These are phyloP conservation scores for Lycium ferocissimum DNA, from an alignment of 257 asterid genomes.

Conservation along the genomic window DNA sequence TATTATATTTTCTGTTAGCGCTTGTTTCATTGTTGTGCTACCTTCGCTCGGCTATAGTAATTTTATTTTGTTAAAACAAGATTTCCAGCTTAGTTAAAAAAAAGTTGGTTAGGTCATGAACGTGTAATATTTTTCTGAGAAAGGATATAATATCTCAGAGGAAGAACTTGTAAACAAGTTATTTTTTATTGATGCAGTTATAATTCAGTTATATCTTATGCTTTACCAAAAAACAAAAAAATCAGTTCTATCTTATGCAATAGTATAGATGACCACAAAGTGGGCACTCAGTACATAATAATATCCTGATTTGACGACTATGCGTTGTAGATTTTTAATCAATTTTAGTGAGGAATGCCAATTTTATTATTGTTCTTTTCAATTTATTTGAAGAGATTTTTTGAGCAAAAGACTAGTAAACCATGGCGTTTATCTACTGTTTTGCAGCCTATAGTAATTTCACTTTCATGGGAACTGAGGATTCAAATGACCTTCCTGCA, in stretches of 20 bases:
- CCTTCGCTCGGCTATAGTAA: background rate
- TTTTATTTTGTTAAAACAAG: background rate
- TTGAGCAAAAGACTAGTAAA: slow-evolving; percentile 2
- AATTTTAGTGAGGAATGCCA: background rate
- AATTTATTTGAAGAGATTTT: background rate
- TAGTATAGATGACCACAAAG: background rate
- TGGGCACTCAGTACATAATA: slow-evolving; percentile 1
- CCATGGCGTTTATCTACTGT: slow-evolving; percentile 25
- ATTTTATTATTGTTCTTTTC: background rate
- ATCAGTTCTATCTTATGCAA: background rate
- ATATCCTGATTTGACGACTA: background rate
- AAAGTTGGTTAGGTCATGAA: background rate
- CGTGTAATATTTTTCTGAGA: background rate
- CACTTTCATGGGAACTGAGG: slow-evolving; percentile 65
- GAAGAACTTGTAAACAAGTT: background rate
- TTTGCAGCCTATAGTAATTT: slow-evolving; percentile 13
- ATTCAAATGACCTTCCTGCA: slow-evolving; percentile 53
- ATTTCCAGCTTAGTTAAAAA: background rate
- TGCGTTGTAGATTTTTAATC: background rate
- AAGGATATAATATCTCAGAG: background rate
- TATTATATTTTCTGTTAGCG: background rate
- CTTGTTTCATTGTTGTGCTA: slow-evolving; percentile 5
- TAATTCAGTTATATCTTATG: background rate
- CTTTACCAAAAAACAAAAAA: too few relatives aligned
- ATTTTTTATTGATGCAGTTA: background rate